phyloP scores from a whole-genome alignment of 768 basidiomycete species.

The Tulasnella sp. region DNA sequence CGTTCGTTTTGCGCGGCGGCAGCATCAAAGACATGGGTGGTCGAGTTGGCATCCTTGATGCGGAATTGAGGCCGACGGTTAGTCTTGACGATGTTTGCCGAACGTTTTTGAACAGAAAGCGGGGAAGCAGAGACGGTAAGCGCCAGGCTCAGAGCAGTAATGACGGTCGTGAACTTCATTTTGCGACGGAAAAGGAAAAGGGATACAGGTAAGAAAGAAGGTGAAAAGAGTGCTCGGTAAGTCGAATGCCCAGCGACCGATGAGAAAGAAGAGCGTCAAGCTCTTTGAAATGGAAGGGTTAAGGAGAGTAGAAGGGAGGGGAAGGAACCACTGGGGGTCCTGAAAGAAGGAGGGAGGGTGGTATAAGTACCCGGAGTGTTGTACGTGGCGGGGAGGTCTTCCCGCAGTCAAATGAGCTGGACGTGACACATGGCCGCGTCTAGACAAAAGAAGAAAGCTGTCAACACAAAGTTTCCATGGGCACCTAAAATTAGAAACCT shows the following conservation, averaged over 20 bases:
- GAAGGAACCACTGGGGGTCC: slow-evolving; percentile 1
- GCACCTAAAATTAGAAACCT: not conserved
- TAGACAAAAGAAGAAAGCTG: slow-evolving; percentile 1
- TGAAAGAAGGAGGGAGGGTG: not conserved
- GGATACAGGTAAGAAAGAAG: not conserved
- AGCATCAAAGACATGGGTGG: not conserved
- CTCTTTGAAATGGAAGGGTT: not conserved
- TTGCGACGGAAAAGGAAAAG: not conserved
- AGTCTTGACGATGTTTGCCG: not conserved
- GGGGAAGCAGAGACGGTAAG: not conserved
- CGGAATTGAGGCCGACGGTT: not conserved
- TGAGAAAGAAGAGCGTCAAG: slow-evolving; percentile 6
- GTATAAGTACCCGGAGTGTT: not conserved
- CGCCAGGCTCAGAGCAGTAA: not conserved
- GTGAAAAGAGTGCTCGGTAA: not conserved
- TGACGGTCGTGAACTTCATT: slow-evolving; percentile 5
- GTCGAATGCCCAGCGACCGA: slow-evolving; percentile 4
- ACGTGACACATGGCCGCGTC: not conserved
- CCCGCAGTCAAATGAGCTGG: not conserved
- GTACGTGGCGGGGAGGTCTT: not conserved
- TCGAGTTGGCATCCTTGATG: not conserved
- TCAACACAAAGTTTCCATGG: slow-evolving; percentile 13
- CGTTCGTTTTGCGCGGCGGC: not conserved
- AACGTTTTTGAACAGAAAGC: not conserved
- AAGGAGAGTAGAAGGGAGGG: slow-evolving; percentile 5